Base-by-base conservation (phyloP, 371 early-diverging fungal species). In the Mortierella sp. region DNA sequence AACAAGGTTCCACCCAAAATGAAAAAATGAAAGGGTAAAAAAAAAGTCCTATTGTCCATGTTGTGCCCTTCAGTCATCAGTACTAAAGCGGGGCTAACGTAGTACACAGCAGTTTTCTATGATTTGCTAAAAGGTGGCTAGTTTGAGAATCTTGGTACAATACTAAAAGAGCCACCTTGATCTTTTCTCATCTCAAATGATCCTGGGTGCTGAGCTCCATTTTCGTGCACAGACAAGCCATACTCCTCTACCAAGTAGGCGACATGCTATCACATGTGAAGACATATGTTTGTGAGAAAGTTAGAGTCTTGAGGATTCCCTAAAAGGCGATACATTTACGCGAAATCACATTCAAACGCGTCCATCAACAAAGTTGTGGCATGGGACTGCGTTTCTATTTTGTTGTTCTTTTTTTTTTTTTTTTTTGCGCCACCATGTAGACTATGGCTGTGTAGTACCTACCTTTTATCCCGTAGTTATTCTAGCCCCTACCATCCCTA, bases 101-200 rank as follows among this genome's bases (percentile, higher is more conserved):
- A 37, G 40, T 13, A 37, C 58, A 2, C 31, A 32, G 22, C 9
- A 40, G 4, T 53, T n/a, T 64, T 58, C 64, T 23, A 17, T 59
- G n/a, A n/a, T 47, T 10, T 47, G 47, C 17, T 47, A 47, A 10
- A 47, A 47, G 47, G 45, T 37, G 34, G 26, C 13, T 61, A 31
- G 54, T 54, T 72, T 61, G 62, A 61, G 66, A 72, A 72, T 72
- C 57, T 66, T 58, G 45, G 55, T 55, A 56, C 57, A 26, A n/a
- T n/a, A 55, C 66, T 32, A 28, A 22, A 65, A 40, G 42, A 8
- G 8, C 5, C 17, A 47, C 47, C 47, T 47, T 47, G 12, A 22
- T 6, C 17, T 54, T 23, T 32, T 12, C 15, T 42, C 31, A 64
- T 64, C 49, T 35, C 42, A 56, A 40, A 40, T 40, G 54, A 29